phyloP scores from a whole-genome alignment of 176 grass and related monocot species.

The Alloteropsis semialata region DNA sequence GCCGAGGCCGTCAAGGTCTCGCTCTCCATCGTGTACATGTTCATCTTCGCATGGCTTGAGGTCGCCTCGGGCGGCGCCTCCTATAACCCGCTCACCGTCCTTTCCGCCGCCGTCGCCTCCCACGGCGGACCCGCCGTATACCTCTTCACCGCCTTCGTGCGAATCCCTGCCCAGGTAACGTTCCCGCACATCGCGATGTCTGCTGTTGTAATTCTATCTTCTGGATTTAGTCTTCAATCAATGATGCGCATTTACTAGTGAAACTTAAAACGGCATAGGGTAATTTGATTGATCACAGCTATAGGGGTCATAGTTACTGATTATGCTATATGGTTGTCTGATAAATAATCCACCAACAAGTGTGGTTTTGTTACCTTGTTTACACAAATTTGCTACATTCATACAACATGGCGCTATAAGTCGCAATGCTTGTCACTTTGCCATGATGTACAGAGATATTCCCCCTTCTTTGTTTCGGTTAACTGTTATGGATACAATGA shows the following conservation, averaged over 20 bases:
- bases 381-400: neutral
- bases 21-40: conserved; percentile 86
- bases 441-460: neutral
- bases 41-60: conserved; percentile 88
- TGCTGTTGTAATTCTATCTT: neutral
- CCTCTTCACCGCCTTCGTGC: conserved; percentile 58
- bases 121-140: conserved; percentile 36
- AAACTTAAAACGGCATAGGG: neutral
- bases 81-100: conserved; percentile 84
- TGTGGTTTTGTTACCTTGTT: neutral
- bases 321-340: neutral
- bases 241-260: neutral
- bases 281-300: neutral
- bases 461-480: neutral
- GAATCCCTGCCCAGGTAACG: conserved; percentile 88
- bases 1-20: conserved; percentile 67
- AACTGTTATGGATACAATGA: neutral
- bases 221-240: neutral
- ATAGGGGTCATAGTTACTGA: neutral
- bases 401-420: neutral
- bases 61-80: conserved; percentile 55
- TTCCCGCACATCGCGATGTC: neutral
- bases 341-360: neutral
- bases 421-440: neutral
- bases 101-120: conserved; percentile 59